Base-by-base conservation (phyloP, 495 filamentous ascomycete genomes). In the Tuber magnatum region DNA sequence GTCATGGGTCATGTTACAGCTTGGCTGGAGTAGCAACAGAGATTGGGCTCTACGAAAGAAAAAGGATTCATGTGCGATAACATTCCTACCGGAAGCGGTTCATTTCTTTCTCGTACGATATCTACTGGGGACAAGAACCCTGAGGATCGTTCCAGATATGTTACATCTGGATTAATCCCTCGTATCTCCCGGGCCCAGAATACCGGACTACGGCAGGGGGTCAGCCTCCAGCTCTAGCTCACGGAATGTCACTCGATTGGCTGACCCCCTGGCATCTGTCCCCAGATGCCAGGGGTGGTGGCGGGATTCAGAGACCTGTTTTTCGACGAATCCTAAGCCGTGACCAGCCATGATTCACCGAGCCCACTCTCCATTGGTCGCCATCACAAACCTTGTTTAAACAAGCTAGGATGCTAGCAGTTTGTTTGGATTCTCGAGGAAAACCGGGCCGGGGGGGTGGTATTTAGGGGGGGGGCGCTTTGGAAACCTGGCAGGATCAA, bases 211-310 rank as follows among this genome's bases (percentile, higher is more conserved):
- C 56, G 16, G 48, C 48, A n/a, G 39, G 48, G 28, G 51, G 28
- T 3, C 56, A 35, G 56, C 56, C 28, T 18, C 56, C 28, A 14
- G 32, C 28, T 65, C 3, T 10, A 65, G 56, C 56, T 65, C 56
- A 65, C 56, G 28, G 56, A 6, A 65, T 65, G 56, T 65, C 56
- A 65, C 56, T 65, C 56, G 56, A 65, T 65, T 65, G 56, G 56
- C 14, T 20, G n/a, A n/a, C n/a, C n/a, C n/a, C n/a, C n/a, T n/a
- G n/a, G n/a, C n/a, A 14, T 5, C 16, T 35, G n/a, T 32, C 28
- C 0, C 28, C 28, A 28, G 28, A 65, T 18, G 28, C n/a, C 28
- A 65, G 28, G 56, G 48, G 48, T 28, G 56, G 32, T 35, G 56
- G 56, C 56, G 56, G 56, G n/a, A 18, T 35, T 65, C 28, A 7